Evolutionary conservation across 1,139 yeast genomes (phyloP), one percentile per base, ranked within the genome.

Genomic region (Geotrichum australiense): DNA sequence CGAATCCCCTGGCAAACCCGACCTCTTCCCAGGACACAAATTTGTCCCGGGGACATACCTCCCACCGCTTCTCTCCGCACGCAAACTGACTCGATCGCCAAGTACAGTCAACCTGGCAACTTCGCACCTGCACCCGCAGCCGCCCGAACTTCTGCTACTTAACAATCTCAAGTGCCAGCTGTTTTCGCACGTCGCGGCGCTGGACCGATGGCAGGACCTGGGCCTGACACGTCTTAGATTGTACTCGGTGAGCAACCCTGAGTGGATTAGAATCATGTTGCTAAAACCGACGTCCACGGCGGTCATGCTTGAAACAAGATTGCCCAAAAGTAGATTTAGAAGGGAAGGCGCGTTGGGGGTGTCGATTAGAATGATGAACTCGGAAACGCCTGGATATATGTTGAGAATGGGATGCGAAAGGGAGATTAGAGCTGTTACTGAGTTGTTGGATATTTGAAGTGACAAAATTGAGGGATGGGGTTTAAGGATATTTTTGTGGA

Each of bases 391-490:
- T 22, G 53, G 52, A 10, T 54, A 55, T 41, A 48, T 60, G 53
- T 43, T 60, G 14, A 61, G 58, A 46, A 50, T 58, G 47, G 53
- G 53, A 41, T 53, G 53, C 19, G 62, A 54, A 19, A 57, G 56
- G 38, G 62, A 59, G 29, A 54, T 57, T 2, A 37, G 42, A 19
- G 50, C 52, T 37, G 56, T 56, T 8, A 41, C 47, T 26, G 58
- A 55, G 20, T 49, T 55, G 24, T 43, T 56, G 25, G 46, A 48
- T 18, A 29, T 26, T 26, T 26, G n/a, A n/a, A n/a, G n/a, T n/a
- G n/a, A n/a, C n/a, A n/a, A n/a, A n/a, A n/a, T n/a, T n/a, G n/a
- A n/a, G n/a, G n/a, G n/a, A n/a, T n/a, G n/a, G n/a, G n/a, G n/a
- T n/a, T n/a, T n/a, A n/a, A n/a, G n/a, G n/a, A n/a, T n/a, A n/a